Percentiles rank a stretch among this genome's conserved stretches.
Conservation (phyloP, 768 basidiomycete genomes). For the Fibroporia radiculosa region DNA sequence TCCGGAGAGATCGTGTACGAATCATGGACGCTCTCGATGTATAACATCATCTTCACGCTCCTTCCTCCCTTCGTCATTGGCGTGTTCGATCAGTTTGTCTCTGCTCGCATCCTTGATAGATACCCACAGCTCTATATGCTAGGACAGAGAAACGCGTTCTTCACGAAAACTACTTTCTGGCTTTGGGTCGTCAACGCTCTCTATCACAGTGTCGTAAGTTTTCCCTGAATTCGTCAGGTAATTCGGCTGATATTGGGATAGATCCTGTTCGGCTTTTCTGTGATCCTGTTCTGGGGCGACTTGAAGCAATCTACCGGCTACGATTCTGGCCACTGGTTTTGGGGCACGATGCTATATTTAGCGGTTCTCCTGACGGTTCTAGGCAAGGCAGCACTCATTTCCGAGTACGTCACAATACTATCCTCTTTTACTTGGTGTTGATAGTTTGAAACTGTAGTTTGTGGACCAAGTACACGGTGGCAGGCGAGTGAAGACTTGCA, state of each 20-base stretch:
- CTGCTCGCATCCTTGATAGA: conserved; percentile 90
- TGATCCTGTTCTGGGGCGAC: conserved; percentile 91
- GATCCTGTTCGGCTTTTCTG: conserved; percentile 83
- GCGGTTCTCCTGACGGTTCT: conserved; percentile 90
- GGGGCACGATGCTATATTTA: conserved; percentile 96
- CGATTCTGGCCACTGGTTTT: conserved; percentile 95
- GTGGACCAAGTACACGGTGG: conserved; percentile 99
- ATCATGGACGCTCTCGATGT: conserved; percentile 96
- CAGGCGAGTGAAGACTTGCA: conserved; percentile 39
- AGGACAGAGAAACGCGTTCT: conserved; percentile 92
- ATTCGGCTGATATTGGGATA: conserved; percentile 24
- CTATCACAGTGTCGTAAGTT: conserved; percentile 78
- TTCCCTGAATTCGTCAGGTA: not conserved
- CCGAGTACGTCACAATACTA: conserved; percentile 67
- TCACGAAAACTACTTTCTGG: conserved; percentile 88
- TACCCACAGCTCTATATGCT: conserved; percentile 95
- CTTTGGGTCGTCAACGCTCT: conserved; percentile 84
- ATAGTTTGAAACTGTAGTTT: conserved; percentile 22
- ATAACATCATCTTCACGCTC: conserved; percentile 94
- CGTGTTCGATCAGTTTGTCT: conserved; percentile 97
- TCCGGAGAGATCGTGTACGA: conserved; percentile 98
- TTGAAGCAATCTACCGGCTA: conserved; percentile 72
- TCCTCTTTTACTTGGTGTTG: not conserved
- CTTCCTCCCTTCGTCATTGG: conserved; percentile 96
- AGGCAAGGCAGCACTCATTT: conserved; percentile 94